These are phyloP conservation scores for Cryptomeria japonica DNA, from an alignment of 75 land plant genomes.

Conservation along the genomic window DNA sequence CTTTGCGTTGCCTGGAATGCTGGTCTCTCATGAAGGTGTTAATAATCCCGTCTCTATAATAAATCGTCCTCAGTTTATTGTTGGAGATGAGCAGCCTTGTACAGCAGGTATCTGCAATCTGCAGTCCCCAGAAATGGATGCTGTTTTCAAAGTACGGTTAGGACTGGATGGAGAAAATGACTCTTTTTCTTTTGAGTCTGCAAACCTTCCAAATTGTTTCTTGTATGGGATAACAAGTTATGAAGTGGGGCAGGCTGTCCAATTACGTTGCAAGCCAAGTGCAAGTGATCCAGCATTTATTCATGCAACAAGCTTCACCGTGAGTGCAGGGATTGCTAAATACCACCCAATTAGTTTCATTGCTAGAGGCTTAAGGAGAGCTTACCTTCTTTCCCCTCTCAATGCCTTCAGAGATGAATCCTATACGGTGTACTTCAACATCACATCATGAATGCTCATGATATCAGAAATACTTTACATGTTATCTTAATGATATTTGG, in stretches of 20 bases:
- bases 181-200: constrained; percentile 67
- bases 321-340: constrained; percentile 44
- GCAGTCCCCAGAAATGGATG: constrained; percentile 9
- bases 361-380: constrained; percentile 56
- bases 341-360: constrained; percentile 85
- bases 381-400: constrained; percentile 67
- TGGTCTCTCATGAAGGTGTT: constrained; percentile 42
- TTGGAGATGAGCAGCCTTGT: not conserved
- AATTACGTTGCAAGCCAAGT: constrained; percentile 30
- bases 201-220: constrained; percentile 38
- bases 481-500: not conserved
- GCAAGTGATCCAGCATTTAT: constrained; percentile 29
- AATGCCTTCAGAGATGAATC: constrained; percentile 69
- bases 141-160: constrained; percentile 38
- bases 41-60: constrained; percentile 25
- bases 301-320: constrained; percentile 51
- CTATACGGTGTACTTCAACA: constrained; percentile 83
- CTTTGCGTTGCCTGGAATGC: constrained; percentile 67
- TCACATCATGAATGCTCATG: constrained; percentile 16
- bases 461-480: not conserved
- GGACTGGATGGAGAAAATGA: constrained; percentile 47
- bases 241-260: constrained; percentile 3
- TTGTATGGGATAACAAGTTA: constrained; percentile 18
- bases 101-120: constrained; percentile 12
- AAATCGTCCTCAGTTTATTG: not conserved